These are phyloP conservation scores for Colletotrichum trifolii DNA, from an alignment of 2,329 filamentous ascomycete genomes.

Conservation along the genomic window DNA sequence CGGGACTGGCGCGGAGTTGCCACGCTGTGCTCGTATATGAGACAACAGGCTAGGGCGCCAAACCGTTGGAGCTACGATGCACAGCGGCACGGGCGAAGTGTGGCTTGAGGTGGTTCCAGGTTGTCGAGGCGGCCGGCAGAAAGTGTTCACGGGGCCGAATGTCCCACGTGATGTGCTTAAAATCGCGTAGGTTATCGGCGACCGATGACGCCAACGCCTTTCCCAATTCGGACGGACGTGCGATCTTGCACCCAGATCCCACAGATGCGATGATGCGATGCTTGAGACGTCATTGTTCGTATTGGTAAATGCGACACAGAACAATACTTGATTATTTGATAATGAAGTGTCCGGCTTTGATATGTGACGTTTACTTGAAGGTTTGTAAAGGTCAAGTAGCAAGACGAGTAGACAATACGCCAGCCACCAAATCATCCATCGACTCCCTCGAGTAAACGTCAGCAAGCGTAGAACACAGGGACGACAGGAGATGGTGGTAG, in stretches of 20 bases:
- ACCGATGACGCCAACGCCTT: conserved; percentile 32
- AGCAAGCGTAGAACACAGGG: no score
- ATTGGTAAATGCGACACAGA: neutral
- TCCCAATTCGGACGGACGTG: conserved; percentile 2
- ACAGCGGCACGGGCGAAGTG: conserved; percentile 1
- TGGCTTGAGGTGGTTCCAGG: conserved; percentile 28
- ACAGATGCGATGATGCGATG: neutral
- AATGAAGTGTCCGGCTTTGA: neutral
- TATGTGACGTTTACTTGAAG: no score
- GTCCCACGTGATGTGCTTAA: conserved; percentile 19
- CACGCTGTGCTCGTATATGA: neutral
- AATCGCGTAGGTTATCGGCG: conserved; percentile 17
- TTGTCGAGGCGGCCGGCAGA: conserved; percentile 27
- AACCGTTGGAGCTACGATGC: conserved; percentile 13
- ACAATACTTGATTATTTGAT: neutral
- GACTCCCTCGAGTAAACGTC: no score
- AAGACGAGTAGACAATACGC: neutral
- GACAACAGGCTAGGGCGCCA: conserved; percentile 7
- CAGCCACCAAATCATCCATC: no score
- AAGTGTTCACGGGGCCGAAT: conserved; percentile 18
- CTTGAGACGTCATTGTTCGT: neutral
- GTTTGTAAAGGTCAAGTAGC: neutral
- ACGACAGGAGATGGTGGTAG: neutral
- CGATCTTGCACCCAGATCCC: conserved; percentile 17
- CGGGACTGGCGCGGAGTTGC: neutral